phyloP scores from a whole-genome alignment of 1,139 yeast genomes.

The Eremothecium coryli region DNA sequence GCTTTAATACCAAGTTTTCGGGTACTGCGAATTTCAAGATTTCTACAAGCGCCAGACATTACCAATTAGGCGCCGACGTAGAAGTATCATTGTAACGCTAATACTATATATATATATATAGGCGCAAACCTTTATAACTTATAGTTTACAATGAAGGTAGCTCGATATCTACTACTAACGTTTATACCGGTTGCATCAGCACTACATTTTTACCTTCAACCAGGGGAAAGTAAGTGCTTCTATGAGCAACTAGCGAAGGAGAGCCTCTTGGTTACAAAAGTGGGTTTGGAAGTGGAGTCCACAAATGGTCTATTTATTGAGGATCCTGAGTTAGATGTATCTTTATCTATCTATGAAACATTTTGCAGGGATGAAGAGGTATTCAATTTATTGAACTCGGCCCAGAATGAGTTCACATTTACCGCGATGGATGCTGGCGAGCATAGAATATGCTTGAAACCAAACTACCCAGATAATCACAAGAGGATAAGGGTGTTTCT shows the following conservation, averaged over 20 bases:
- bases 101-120: too few relatives aligned
- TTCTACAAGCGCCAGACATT: too few relatives aligned
- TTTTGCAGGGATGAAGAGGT: conserved; percentile 51
- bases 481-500: conserved; percentile 37
- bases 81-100: too few relatives aligned
- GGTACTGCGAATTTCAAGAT: too few relatives aligned
- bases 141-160: too few relatives aligned
- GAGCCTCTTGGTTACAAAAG: conserved; percentile 42
- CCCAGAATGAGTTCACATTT: conserved; percentile 51
- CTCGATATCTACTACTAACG: too few relatives aligned
- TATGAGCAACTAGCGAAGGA: conserved; percentile 45
- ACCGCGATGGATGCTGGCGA: conserved; percentile 55
- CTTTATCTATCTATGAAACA: conserved; percentile 44
- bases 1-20: too few relatives aligned
- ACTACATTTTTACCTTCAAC: conserved; percentile 28
- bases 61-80: too few relatives aligned
- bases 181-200: conserved; percentile 7
- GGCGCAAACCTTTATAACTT: too few relatives aligned
- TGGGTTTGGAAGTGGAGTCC: conserved; percentile 30
- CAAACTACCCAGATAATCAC: conserved; percentile 38
- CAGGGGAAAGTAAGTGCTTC: conserved; percentile 38
- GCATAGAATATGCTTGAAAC: conserved; percentile 52
- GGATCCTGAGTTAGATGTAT: conserved; percentile 32
- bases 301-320: conserved; percentile 31
- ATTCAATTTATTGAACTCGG: conserved; percentile 43